Base-by-base conservation (phyloP, 805 yeast species). In the Saitoella complicata region DNA sequence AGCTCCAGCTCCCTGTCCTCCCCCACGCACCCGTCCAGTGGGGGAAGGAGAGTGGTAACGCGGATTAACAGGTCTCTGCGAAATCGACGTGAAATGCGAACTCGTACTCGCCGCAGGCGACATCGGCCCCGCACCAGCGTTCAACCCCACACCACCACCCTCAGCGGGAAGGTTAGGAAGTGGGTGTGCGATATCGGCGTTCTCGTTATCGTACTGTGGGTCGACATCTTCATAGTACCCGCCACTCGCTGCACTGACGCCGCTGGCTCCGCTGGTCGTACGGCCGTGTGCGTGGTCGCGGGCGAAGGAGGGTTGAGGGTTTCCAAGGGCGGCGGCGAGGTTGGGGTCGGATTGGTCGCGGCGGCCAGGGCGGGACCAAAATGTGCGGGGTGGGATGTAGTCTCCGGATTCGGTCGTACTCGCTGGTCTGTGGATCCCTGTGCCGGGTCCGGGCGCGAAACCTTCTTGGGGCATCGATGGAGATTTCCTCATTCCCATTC, bases 51-150 rank as follows among this genome's bases (percentile, higher is more conserved):
- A 21, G 21, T 44, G 54, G 38, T 55, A 57, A 35, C 45, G 46
- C 6, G 60, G 58, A 39, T 57, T 57, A 6, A 55, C 49, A 8
- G 50, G 55, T 37, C 61, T 47, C 45, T 57, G 61, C 8, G 56
- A 52, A 21, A 56, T 52, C 9, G 58, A 56, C 1, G 61, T 57
- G 42, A 56, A 56, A 32, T 51, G 46, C 10, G 58, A 55, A 1
- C 64, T 57, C 31, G 57, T 45, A 5, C 63, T 57, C n/a, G 53
- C 62, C 44, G 55, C 53, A 1, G 65, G 51, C 50, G 65, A 56
- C 7, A 56, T 53, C 6, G 65, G 62, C 6, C 55, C 54, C 5
- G 56, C 58, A 6, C 21, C 21, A 3, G 21, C 21, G 21, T 4
- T 21, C 21, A 21, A 21, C 21, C 21, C 21, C 21, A 21, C 21